phyloP scores from a whole-genome alignment of 1,139 yeast species.

The Yamadazyma aaseri region DNA sequence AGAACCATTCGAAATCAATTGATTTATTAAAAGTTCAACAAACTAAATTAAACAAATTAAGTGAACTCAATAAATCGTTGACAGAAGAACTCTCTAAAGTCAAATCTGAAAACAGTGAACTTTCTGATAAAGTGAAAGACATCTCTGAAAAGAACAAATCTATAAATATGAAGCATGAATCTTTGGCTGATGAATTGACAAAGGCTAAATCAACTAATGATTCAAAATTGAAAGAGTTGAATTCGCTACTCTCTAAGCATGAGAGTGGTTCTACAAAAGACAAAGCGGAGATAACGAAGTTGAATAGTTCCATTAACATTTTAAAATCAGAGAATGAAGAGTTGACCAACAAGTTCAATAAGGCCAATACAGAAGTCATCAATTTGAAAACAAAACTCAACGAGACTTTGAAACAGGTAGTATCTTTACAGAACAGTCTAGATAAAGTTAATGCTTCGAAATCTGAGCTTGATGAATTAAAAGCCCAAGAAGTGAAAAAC shows the following conservation, averaged over 20 bases:
- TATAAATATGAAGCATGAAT: slow-evolving; percentile 11
- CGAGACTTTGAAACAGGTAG: slow-evolving; percentile 4
- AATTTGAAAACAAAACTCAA: slow-evolving; percentile 12
- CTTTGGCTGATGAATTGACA: slow-evolving; percentile 8
- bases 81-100: slow-evolving; percentile 18
- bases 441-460: slow-evolving; percentile 3
- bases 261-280: slow-evolving; percentile 8
- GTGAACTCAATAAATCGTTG: slow-evolving; percentile 12
- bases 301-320: slow-evolving; percentile 11
- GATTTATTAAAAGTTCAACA: slow-evolving; percentile 18
- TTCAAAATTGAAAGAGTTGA: slow-evolving; percentile 10
- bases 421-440: slow-evolving; percentile 4
- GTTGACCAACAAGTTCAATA: slow-evolving; percentile 5
- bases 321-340: slow-evolving; percentile 15
- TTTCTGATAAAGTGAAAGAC: slow-evolving; percentile 9
- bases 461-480: slow-evolving; percentile 8
- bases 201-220: slow-evolving; percentile 8
- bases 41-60: slow-evolving; percentile 16
- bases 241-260: slow-evolving; percentile 8
- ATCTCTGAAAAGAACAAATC: slow-evolving; percentile 6
- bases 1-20: slow-evolving; percentile 19
- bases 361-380: slow-evolving; percentile 10
- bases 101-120: slow-evolving; percentile 6
- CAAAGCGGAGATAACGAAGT: slow-evolving; percentile 13
- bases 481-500: slow-evolving; percentile 9